Conservation (phyloP, 345 rosid species). For the Isatis tinctoria region DNA sequence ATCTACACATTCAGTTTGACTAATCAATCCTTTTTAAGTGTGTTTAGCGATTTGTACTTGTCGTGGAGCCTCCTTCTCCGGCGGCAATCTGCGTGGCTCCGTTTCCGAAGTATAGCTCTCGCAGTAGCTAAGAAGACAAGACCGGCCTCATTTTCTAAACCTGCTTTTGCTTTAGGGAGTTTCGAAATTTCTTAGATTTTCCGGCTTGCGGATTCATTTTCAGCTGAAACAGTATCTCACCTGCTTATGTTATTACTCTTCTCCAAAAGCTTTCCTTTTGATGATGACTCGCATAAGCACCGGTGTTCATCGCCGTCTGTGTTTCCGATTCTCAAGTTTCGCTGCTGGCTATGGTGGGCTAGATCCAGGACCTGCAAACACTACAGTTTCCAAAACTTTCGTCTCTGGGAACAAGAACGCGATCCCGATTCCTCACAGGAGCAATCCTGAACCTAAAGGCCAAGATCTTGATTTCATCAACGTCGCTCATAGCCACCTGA, state of each 20-base stretch:
- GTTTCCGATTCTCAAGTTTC: constrained; percentile 34
- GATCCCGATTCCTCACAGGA: constrained; percentile 68
- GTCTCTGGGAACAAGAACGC: constrained; percentile 26
- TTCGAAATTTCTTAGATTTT: too few species aligned
- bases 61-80: constrained; percentile 6
- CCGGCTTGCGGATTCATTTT: too few species aligned
- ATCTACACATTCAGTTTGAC: background rate
- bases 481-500: constrained; percentile 74
- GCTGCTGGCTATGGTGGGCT: constrained; percentile 8
- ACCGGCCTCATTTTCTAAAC: too few species aligned
- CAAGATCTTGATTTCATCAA: constrained; percentile 82
- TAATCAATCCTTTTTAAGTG: background rate
- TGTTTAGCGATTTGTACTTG: background rate
- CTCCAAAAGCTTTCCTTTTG: background rate
- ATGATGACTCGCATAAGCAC: constrained; percentile 6
- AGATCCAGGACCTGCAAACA: background rate
- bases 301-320: background rate
- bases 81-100: background rate
- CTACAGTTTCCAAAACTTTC: constrained; percentile 12
- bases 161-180: too few species aligned
- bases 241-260: background rate
- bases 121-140: too few species aligned
- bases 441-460: constrained; percentile 57
- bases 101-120: too few species aligned
- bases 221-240: background rate